These are phyloP conservation scores for Rosa multiflora DNA, from an alignment of 306 rosid species.

Conservation along the genomic window DNA sequence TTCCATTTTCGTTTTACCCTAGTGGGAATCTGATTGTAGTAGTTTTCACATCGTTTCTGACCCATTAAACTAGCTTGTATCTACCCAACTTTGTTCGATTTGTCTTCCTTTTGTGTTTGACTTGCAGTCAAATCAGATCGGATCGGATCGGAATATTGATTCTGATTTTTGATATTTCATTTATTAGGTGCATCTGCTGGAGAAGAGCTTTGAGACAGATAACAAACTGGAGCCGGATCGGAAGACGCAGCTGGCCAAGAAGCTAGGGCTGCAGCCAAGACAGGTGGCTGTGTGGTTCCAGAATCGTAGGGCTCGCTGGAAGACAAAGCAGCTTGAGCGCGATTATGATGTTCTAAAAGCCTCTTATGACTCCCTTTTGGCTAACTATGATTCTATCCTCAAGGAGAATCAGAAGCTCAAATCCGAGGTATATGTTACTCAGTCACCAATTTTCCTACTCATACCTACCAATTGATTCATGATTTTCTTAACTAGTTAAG, in stretches of 20 bases:
- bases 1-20: background rate
- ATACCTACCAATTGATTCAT: background rate
- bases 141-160: background rate
- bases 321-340: slow-evolving; percentile 99
- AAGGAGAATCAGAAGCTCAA: slow-evolving; percentile 90
- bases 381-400: slow-evolving; percentile 57
- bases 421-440: slow-evolving; percentile 58
- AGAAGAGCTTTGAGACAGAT: slow-evolving; percentile 93
- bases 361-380: slow-evolving; percentile 71
- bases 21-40: background rate
- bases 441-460: background rate
- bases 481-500: background rate
- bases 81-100: background rate
- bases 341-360: slow-evolving; percentile 89
- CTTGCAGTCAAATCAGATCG: background rate
- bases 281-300: slow-evolving; percentile 99
- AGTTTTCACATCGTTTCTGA: background rate
- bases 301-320: slow-evolving; percentile 98
- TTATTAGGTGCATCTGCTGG: slow-evolving; percentile 77
- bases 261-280: slow-evolving; percentile 91
- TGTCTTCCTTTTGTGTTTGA: background rate
- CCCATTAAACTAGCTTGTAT: background rate
- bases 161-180: background rate
- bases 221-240: slow-evolving; percentile 98
- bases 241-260: slow-evolving; percentile 86